These are phyloP conservation scores for Debaryomycetaceae sp. DNA, from an alignment of 1,139 yeast genomes.

Conservation along the genomic window DNA sequence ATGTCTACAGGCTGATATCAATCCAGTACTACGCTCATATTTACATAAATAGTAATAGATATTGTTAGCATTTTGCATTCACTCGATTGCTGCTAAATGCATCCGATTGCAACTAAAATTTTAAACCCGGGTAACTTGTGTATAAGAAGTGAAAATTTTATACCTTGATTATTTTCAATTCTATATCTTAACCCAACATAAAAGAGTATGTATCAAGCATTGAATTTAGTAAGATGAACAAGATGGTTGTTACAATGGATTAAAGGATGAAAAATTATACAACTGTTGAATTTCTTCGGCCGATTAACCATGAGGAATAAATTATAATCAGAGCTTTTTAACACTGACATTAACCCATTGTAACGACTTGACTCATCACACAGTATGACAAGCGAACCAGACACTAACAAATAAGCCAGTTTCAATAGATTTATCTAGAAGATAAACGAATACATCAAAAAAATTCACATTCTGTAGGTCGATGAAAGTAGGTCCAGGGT, in stretches of 20 bases:
- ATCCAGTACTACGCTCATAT: background rate
- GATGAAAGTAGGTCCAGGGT: too few relatives aligned
- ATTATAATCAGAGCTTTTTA: conserved; percentile 64
- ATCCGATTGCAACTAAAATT: background rate
- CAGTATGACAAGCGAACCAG: too few relatives aligned
- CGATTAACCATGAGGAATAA: conserved; percentile 55
- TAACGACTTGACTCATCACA: background rate
- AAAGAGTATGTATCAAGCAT: background rate
- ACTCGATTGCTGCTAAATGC: background rate
- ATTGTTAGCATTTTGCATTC: background rate
- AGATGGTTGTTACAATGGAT: conserved; percentile 5
- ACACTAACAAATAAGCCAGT: too few relatives aligned
- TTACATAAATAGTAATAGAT: background rate
- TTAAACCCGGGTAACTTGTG: background rate
- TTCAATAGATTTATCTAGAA: background rate
- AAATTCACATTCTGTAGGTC: background rate
- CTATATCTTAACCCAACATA: too few relatives aligned
- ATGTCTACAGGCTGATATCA: background rate
- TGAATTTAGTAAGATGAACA: background rate
- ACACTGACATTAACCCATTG: conserved; percentile 43
- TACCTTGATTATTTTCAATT: background rate
- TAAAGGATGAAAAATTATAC: conserved; percentile 37
- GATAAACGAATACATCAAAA: background rate
- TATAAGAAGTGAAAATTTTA: background rate
- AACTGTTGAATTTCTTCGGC: conserved; percentile 63